Evolutionary conservation across 2,329 filamentous ascomycete genomes (phyloP).

Genomic region (Ophiostoma ulmi): DNA sequence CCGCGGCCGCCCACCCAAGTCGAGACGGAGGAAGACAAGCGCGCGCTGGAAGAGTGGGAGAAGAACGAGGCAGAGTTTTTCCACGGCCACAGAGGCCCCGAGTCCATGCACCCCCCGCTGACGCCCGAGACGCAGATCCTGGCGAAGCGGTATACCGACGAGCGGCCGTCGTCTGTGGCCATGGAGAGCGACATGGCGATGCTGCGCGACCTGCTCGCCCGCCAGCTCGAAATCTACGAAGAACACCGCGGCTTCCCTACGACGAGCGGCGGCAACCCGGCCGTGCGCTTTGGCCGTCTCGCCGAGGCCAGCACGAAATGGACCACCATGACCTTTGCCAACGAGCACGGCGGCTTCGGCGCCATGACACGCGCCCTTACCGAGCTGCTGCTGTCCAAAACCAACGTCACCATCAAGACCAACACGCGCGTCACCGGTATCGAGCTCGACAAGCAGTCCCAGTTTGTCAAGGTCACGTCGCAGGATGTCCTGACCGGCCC

Average conservation of each 20-base stretch:
- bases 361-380: slow-evolving; percentile 54
- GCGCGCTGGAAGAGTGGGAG: neutral
- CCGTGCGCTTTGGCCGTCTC: slow-evolving; percentile 29
- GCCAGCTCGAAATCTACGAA: slow-evolving; percentile 8
- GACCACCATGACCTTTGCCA: slow-evolving; percentile 45
- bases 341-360: slow-evolving; percentile 50
- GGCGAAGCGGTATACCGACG: slow-evolving; percentile 3
- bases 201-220: slow-evolving; percentile 21
- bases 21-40: neutral
- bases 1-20: neutral
- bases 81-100: neutral
- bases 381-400: slow-evolving; percentile 44
- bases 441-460: slow-evolving; percentile 32
- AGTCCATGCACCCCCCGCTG: slow-evolving; percentile 10
- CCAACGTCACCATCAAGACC: slow-evolving; percentile 57
- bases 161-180: neutral
- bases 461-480: slow-evolving; percentile 11
- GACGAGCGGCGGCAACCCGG: slow-evolving; percentile 10
- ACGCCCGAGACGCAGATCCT: slow-evolving; percentile 13
- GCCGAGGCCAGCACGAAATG: slow-evolving; percentile 30
- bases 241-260: slow-evolving; percentile 14
- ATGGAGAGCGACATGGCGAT: slow-evolving; percentile 21
- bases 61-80: neutral
- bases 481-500: neutral
- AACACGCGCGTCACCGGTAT: slow-evolving; percentile 47